Evolutionary conservation across 495 filamentous ascomycete species (phyloP), one percentile per base, ranked within the genome.

Genomic region (Alectoria sarmentosa): DNA sequence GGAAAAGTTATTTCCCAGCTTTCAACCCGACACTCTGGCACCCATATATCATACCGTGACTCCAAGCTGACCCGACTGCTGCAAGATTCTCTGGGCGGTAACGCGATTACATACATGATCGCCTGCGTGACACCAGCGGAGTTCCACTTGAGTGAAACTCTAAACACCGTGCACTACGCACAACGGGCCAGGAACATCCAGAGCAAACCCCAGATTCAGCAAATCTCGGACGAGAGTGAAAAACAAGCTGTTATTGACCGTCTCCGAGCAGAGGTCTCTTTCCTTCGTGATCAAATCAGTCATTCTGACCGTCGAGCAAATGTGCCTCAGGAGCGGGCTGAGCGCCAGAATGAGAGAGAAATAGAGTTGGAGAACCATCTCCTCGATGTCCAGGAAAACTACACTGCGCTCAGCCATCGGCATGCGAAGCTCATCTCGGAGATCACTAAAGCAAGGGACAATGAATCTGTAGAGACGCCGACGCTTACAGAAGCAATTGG

Each of bases 101-200:
- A 95, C 71, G 95, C 94, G 0, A 95, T 96, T 70, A 99, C 94
- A 2, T 99, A 98, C 76, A 97, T 99, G 94, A 92, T 99, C 78
- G 94, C 94, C 37, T 99, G 94, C 76, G 92, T 99, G 32, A 98
- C 91, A 9, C 94, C 92, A 9, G 92, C 92, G 19, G 93, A 96
- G 71, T 99, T 98, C 73, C 93, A 99, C 74, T 80, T 98, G 23
- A 98, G 92, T 76, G 94, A 99, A 76, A 98, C 94, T 1, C 79
- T 99, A 48, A 99, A 99, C 74, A 99, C 94, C 0, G 89, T 99
- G 30, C 76, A 96, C 73, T 99, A 99, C 76, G 94, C 94, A 34
- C 94, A 97, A 78, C 86, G 94, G 65, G 95, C 94, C 63, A 86
- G 94, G 72, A 91, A 91, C 0, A 99, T 99, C 65, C 94, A 99